Base-by-base conservation (phyloP, 768 basidiomycete genomes). In the Mycena indigotica region DNA sequence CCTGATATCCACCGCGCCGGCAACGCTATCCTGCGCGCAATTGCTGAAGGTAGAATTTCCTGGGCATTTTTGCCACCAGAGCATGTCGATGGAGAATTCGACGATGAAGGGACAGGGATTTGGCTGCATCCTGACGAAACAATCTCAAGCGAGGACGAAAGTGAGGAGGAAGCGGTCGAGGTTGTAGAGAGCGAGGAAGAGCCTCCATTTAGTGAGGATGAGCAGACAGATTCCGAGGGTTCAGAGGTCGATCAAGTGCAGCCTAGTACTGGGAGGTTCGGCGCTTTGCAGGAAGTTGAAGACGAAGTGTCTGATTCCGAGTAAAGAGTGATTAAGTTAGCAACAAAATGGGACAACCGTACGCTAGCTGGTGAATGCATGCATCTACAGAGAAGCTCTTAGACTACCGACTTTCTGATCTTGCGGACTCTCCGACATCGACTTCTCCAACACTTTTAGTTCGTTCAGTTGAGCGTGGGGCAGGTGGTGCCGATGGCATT, bases 1-100 rank as follows among this genome's bases (percentile, higher is more conserved):
- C 88, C 94, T 2, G 95, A 98, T 72, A 75, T 90, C 23, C 87
- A 93, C 67, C 83, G 95, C 39, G 92, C 95, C 3, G 95, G 94
- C 28, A 95, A 95, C 46, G 46, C 25, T 95, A 93, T 95, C 56
- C 76, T 97, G 60, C 84, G 93, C 45, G 72, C 83, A n/a, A 74
- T 95, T 24, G 89, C 93, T 0, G 94, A 97, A 71, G 91, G 89
- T 21, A 80, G 77, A 59, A 77, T 96, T 44, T 75, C 77, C 21
- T 97, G 94, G 94, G 89, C 84, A 28, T 95, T 95, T 72, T 89
- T 88, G 85, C 93, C 93, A 6, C 86, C 88, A 13, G 80, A 68
- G 1, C 76, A 69, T 3, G 69, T 70, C 16, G 51, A 57, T 40
- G 55, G 73, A 8, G 56, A 57, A 12, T 57, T 71, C 46, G 66